phyloP scores from a whole-genome alignment of 2,329 filamentous ascomycete species.

The Pseudocercospora pini-densiflorae region DNA sequence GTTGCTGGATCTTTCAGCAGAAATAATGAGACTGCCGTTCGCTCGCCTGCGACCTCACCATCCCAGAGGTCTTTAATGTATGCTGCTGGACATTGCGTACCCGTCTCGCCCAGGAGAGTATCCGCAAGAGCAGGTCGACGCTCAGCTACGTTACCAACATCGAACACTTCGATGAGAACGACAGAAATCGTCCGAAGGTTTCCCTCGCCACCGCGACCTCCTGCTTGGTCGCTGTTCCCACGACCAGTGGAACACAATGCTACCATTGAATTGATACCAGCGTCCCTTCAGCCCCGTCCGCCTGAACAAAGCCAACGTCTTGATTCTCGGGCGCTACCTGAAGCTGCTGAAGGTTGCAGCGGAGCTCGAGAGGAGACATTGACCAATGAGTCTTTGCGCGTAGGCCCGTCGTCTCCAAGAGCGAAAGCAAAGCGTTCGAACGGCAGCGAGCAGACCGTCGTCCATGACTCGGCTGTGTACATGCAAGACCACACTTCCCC shows the following conservation, averaged over 20 bases:
- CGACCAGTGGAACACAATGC: not conserved
- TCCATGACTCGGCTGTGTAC: not conserved
- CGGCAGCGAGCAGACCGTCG: not conserved
- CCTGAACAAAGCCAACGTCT: not conserved
- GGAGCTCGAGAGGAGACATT: not conserved
- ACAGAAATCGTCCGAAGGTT: conserved; percentile 32
- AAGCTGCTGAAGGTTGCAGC: not conserved
- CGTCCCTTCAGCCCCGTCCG: not conserved
- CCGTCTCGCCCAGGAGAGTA: conserved; percentile 29
- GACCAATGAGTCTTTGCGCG: not conserved
- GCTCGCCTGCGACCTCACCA: conserved; percentile 8
- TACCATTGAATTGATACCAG: not conserved
- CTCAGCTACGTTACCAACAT: conserved; percentile 24
- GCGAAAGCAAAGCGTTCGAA: not conserved
- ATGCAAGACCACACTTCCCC: not conserved
- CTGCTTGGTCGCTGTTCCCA: conserved; percentile 6
- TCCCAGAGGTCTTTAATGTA: conserved; percentile 31
- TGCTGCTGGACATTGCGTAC: conserved; percentile 29
- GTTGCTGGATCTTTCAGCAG: conserved; percentile 16
- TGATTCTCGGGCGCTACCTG: not conserved
- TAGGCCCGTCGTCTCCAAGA: not conserved
- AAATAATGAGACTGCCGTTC: not conserved
- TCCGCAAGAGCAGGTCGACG: conserved; percentile 24
- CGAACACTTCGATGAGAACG: conserved; percentile 28
- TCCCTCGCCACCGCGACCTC: conserved; percentile 27